Evolutionary conservation across 2,329 filamentous ascomycete genomes (phyloP).

Genomic region (Claviceps africana): DNA sequence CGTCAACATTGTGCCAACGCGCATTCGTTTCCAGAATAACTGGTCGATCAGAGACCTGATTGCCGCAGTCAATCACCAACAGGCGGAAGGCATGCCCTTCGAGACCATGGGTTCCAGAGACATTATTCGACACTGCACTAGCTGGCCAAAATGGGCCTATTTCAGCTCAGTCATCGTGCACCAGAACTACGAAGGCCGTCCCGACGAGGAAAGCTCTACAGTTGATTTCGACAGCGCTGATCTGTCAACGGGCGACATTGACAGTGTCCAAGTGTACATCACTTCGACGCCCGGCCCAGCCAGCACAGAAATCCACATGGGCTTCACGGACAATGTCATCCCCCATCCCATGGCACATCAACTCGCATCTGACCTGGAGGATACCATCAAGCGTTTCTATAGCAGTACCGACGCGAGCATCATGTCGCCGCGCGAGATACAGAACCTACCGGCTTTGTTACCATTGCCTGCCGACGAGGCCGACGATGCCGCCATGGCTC

Average conservation of each 20-base stretch:
- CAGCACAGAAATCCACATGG: background rate
- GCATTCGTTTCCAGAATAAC: background rate
- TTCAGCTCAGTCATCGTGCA: slow-evolving; percentile 1
- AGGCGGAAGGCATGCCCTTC: background rate
- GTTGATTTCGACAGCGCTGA: slow-evolving; percentile 2
- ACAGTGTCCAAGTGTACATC: slow-evolving; percentile 2
- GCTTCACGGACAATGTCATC: slow-evolving; percentile 2
- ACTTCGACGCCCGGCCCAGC: slow-evolving; percentile 1
- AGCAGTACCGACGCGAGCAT: background rate
- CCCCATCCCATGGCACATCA: background rate
- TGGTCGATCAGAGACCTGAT: background rate
- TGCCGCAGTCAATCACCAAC: background rate
- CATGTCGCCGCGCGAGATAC: background rate
- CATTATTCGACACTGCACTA: slow-evolving; percentile 1
- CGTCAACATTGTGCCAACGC: background rate
- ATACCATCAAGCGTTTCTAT: background rate
- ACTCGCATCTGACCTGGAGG: background rate
- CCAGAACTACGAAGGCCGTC: background rate
- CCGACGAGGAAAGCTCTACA: background rate
- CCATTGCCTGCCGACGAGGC: background rate
- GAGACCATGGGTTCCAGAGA: slow-evolving; percentile 1
- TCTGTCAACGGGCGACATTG: slow-evolving; percentile 2
- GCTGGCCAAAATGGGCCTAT: slow-evolving; percentile 1
- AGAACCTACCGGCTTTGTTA: background rate
- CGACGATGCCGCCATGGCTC: too few species aligned